Base-by-base conservation (phyloP, 2,329 filamentous ascomycete species). In the Penicillium sp. region DNA sequence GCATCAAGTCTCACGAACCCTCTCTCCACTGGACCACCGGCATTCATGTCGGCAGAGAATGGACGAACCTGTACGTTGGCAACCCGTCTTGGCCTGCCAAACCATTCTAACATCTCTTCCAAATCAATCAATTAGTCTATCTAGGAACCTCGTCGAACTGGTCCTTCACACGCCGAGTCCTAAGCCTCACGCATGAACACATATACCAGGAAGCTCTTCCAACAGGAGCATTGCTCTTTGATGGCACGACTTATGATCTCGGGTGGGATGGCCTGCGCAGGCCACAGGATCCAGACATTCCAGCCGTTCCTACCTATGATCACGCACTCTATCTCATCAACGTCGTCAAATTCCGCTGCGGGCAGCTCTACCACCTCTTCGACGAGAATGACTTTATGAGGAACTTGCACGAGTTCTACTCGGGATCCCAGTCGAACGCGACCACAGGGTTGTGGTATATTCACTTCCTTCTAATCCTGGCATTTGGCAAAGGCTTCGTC, bases 401-500 rank as follows among this genome's bases (percentile, higher is more conserved):
- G 5, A 71, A 74, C 4, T 68, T 82, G 9, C 70, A 75, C 39
- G 65, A 69, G 2, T 82, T 81, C 61, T 77, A 82, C 57, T 69
- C 74, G 1, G 69, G 72, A 19, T 66, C 69, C 2, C 70, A 69
- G 41, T 70, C 64, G 11, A 62, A 68, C 35, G 61, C 60, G 2
- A 64, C 65, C 19, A 60, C 67, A 2, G 69, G 70, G 11, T 66
- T 85, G 1, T 84, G 81, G 75, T 84, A 82, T 55, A 78, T 83
- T 16, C 83, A 85, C 52, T 84, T 82, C 16, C 70, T 85, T 3
- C 71, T 85, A 0, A 75, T 85, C 10, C 71, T 85, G 3, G 83
- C 83, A 0, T 83, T 85, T 59, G 83, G 83, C 0, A 85, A 85
- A 61, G 81, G 80, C 0, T 82, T 85, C 35, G 75, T 80, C 0